phyloP scores from a whole-genome alignment of 2,329 filamentous ascomycete genomes.

The Coleophoma cylindrospora region DNA sequence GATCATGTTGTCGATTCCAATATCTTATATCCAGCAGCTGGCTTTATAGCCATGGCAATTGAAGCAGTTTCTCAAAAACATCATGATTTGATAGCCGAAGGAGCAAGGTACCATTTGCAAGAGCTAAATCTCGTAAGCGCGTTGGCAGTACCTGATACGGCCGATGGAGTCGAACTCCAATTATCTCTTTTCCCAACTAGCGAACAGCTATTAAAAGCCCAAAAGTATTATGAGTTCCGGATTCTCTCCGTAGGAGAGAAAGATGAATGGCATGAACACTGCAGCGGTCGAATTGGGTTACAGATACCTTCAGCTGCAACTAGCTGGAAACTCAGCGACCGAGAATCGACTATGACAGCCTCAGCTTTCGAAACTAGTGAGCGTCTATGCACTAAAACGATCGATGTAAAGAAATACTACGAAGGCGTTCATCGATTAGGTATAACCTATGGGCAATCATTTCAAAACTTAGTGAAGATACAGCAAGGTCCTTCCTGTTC shows the following conservation, averaged over 20 bases:
- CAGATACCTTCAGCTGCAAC: constrained; percentile 6
- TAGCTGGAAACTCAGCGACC: background rate
- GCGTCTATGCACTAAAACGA: background rate
- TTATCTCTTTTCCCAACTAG: background rate
- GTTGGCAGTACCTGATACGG: constrained; percentile 37
- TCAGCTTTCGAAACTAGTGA: background rate
- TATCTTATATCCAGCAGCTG: constrained; percentile 24
- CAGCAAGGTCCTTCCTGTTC: background rate
- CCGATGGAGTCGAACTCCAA: constrained; percentile 31
- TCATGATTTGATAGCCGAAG: background rate
- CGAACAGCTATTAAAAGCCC: background rate
- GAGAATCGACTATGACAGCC: background rate
- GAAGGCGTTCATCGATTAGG: background rate
- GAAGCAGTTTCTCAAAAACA: constrained; percentile 18
- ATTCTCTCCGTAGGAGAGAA: background rate
- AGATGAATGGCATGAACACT: constrained; percentile 27
- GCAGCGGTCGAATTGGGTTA: constrained; percentile 23
- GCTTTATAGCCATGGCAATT: constrained; percentile 23
- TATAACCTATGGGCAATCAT: background rate
- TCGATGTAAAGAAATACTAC: background rate
- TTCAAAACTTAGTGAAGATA: background rate
- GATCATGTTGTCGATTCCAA: constrained; percentile 20
- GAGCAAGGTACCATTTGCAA: background rate
- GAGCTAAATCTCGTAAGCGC: constrained; percentile 17
- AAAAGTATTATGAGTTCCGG: background rate